A percentile compares a stretch with the other conserved stretches of the same genome.
Evolutionary conservation across 2,329 filamentous ascomycete genomes (phyloP).

Genomic region (Clathrospora elynae): DNA sequence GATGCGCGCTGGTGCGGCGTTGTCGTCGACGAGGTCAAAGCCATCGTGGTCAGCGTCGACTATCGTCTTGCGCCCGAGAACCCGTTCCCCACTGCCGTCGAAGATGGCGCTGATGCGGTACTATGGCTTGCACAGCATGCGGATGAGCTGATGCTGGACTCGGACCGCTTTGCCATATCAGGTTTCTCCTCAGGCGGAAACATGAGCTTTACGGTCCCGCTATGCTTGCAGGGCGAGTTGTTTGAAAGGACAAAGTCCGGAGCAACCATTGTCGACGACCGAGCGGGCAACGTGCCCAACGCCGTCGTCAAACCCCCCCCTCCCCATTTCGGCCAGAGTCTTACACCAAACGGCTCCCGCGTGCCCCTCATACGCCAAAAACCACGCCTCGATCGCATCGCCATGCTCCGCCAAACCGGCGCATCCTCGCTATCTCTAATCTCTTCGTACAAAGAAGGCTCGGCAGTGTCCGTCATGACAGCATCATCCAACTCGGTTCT

Average conservation of each 20-base stretch:
- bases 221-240: constrained; percentile 60
- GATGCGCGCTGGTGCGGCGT: constrained; percentile 64
- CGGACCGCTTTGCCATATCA: constrained; percentile 61
- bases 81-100: constrained; percentile 67
- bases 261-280: constrained; percentile 34
- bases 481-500: constrained; percentile 47
- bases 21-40: constrained; percentile 61
- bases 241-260: constrained; percentile 40
- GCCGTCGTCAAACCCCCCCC: constrained; percentile 25
- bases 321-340: constrained; percentile 12
- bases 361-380: constrained; percentile 40
- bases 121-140: constrained; percentile 63
- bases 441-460: constrained; percentile 45
- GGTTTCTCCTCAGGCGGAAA: constrained; percentile 69
- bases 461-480: constrained; percentile 40
- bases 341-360: constrained; percentile 42
- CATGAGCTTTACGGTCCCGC: constrained; percentile 65
- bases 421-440: constrained; percentile 44
- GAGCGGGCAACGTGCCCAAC: constrained; percentile 35
- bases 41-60: constrained; percentile 65
- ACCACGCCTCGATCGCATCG: constrained; percentile 42
- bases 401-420: constrained; percentile 43
- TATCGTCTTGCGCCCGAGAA: constrained; percentile 66
- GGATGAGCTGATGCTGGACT: constrained; percentile 61
- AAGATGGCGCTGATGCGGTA: constrained; percentile 67